These are phyloP conservation scores for Vaccinium macrocarpon DNA, from an alignment of 148 eudicot genomes.

Conservation along the genomic window DNA sequence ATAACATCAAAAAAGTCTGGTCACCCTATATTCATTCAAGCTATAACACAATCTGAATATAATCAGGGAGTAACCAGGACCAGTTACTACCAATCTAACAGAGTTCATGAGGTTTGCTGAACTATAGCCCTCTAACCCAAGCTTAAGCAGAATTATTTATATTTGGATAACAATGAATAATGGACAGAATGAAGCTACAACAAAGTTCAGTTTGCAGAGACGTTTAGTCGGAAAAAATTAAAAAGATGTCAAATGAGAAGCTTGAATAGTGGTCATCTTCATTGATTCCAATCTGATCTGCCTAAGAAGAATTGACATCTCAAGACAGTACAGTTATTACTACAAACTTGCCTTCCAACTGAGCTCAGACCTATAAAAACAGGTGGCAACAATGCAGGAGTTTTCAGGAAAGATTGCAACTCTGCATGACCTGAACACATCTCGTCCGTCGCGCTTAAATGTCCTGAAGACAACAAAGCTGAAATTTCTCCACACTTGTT, in stretches of 20 bases:
- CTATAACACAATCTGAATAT: neutral
- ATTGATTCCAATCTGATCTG: neutral
- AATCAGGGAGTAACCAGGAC: neutral
- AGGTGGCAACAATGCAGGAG: constrained; percentile 44
- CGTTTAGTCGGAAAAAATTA: neutral
- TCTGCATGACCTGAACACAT: constrained; percentile 56
- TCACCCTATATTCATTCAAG: neutral
- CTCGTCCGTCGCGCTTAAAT: constrained; percentile 24
- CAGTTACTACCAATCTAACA: neutral
- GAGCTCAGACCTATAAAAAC: constrained; percentile 80
- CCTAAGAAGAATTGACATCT: neutral
- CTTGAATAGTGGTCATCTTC: constrained; percentile 3
- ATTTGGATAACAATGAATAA: neutral
- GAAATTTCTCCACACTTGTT: constrained; percentile 46
- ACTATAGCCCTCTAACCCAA: neutral
- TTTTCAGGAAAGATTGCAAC: constrained; percentile 48
- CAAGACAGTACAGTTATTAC: neutral
- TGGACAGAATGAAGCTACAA: neutral
- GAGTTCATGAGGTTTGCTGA: neutral
- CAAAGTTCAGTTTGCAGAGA: constrained; percentile 2
- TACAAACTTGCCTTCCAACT: constrained; percentile 59
- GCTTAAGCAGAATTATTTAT: neutral
- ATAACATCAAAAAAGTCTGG: neutral
- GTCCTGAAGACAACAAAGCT: constrained; percentile 28
- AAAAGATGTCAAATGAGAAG: neutral